phyloP scores from a whole-genome alignment of 768 basidiomycete genomes.

The Paxillus ammoniavirescens region DNA sequence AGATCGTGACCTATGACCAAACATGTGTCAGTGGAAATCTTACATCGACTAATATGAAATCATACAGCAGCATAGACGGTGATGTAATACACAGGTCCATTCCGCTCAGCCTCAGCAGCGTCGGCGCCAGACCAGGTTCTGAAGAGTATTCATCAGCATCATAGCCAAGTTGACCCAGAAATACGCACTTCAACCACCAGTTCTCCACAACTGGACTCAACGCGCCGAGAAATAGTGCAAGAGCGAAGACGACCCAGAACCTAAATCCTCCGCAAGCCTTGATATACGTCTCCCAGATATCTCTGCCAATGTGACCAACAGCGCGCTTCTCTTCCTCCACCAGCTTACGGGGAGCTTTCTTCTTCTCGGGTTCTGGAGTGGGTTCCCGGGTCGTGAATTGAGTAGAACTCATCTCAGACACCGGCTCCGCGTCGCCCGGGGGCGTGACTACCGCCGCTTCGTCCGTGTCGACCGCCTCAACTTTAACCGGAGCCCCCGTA shows the following conservation, averaged over 20 bases:
- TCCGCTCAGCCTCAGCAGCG: conserved; percentile 36
- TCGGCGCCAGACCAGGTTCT: conserved; percentile 59
- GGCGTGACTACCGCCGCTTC: conserved; percentile 20
- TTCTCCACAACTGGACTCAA: conserved; percentile 69
- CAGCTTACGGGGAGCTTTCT: conserved; percentile 73
- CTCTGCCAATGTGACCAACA: conserved; percentile 62
- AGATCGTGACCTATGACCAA: conserved; percentile 32
- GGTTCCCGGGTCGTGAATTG: conserved; percentile 37
- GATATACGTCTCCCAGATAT: conserved; percentile 66
- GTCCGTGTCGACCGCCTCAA: conserved; percentile 1
- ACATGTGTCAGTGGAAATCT: conserved; percentile 24
- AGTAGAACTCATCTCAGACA: conserved; percentile 44
- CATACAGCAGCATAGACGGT: conserved; percentile 65
- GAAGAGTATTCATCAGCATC: conserved; percentile 21
- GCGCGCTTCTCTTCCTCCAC: conserved; percentile 84
- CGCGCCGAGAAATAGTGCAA: conserved; percentile 53
- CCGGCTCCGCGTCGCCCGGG: conserved; percentile 19
- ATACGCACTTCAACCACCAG: conserved; percentile 58
- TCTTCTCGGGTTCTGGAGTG: conserved; percentile 41
- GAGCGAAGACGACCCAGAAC: conserved; percentile 60
- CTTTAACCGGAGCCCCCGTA: conserved; percentile 16
- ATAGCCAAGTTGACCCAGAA: conserved; percentile 1
- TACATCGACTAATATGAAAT: background rate
- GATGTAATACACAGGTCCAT: conserved; percentile 47
- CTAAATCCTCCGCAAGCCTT: conserved; percentile 45